Conservation (phyloP, 768 basidiomycete species). For the Mycena galericulata region DNA sequence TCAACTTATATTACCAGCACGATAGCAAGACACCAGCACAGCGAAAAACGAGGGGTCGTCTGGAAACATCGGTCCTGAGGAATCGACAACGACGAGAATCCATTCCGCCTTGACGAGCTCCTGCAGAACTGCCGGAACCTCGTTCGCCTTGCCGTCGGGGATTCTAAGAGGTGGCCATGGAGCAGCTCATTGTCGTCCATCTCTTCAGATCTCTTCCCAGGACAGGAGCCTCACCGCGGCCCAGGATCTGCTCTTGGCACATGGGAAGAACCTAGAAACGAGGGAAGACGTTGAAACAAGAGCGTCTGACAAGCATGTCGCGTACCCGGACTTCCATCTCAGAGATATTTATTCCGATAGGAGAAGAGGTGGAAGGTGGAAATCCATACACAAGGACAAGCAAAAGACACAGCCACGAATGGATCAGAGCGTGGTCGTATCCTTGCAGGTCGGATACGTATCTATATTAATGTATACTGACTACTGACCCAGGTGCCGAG, state of each 20-base stretch:
- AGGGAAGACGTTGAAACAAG: not conserved
- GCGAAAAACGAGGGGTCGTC: conserved; percentile 64
- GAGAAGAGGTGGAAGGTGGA: no score
- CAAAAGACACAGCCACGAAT: no score
- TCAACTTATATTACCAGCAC: conserved; percentile 47
- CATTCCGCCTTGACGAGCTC: conserved; percentile 73
- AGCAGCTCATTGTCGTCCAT: conserved; percentile 88
- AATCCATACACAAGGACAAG: no score
- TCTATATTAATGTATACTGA: no score
- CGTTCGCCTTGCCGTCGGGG: conserved; percentile 86
- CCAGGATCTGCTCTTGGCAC: conserved; percentile 13
- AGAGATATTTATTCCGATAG: no score
- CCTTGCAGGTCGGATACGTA: no score
- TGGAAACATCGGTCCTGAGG: conserved; percentile 52
- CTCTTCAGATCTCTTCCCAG: no score
- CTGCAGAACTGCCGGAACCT: conserved; percentile 89
- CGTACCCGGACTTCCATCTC: conserved; percentile 32
- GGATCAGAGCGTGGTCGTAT: no score
- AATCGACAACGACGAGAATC: conserved; percentile 33
- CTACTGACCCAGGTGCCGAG: no score
- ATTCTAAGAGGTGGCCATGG: conserved; percentile 74
- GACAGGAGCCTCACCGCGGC: conserved; percentile 24
- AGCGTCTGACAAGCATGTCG: not conserved
- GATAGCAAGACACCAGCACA: conserved; percentile 46
- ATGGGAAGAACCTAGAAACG: conserved; percentile 20